Evolutionary conservation across 257 asterid species (phyloP), one percentile per base, ranked within the genome.

Genomic region (Nicotiana tabacum): DNA sequence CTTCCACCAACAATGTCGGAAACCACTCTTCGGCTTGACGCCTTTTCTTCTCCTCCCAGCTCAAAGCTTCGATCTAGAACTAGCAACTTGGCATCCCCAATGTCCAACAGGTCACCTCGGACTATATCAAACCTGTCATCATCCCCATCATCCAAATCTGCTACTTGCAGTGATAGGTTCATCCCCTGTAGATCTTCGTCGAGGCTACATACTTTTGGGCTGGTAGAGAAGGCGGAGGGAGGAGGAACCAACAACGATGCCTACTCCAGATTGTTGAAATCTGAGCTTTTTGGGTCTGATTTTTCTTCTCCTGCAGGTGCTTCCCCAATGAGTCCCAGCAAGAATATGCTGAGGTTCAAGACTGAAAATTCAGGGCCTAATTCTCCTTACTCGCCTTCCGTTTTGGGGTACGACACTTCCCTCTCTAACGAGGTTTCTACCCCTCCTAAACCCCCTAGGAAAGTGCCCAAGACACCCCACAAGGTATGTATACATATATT

Each of bases 131-230:
- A 93, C 82, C 86, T 96, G 58, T 92, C 98, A 33, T 90, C 95
- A 0, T 91, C 97, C 0, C 91, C 99, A 0, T 91, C 97, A 9
- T 92, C 96, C 3, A 92, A 91, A 79, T 88, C 97, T 4, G 84
- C 51, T 51, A 91, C 91, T 62, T 94, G 98, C 84, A 94, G 98
- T 83, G 99, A 96, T 79, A 89, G 99, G 88, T 96, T 96, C 77
- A 96, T 96, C 69, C 99, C 99, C 6, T 96, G 99, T 86, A 88
- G 99, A 83, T 96, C 99, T 30, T 94, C 98, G 37, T 96, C 99
- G 66, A 90, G 99, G 92, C 92, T 96, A 62, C 97, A 94, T 83
- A 91, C 98, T 4, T 96, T 96, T 37, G 99, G 99, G 70, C 90
- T 96, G n/a, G 85, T 88, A 48, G 98, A 94, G 84, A 93, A 92